Evolutionary conservation across 768 basidiomycete species (phyloP), one percentile per base, ranked within the genome.

Genomic region (Tulasnella sp.): DNA sequence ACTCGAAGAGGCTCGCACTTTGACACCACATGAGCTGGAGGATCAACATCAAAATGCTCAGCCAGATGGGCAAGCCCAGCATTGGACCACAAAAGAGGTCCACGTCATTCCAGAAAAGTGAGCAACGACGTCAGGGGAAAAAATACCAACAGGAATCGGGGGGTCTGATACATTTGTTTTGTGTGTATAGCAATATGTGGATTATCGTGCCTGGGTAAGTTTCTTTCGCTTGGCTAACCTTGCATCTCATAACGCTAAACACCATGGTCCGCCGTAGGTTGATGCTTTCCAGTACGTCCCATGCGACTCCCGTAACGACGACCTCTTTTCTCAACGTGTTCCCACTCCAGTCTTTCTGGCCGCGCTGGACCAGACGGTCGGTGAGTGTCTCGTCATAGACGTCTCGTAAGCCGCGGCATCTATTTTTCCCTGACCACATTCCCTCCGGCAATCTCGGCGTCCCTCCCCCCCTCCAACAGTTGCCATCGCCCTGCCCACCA

Each of bases 401-500:
- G 31, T 64, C 29, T 29, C 58, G 58, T 64, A 64, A 64, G 58
- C 58, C 15, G 25, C 58, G 58, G 58, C 58, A 64, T 5, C 22
- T 64, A 14, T 6, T 5, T 64, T 29, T 64, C 49, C 49, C 49
- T 49, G 38, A 72, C 70, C 37, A 29, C 25, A n/a, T n/a, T 25
- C 70, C 29, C 15, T 17, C 12, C 72, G 37, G 42, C 40, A 73
- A 36, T 54, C 14, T 54, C 58, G 58, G 72, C n/a, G n/a, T n/a
- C n/a, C n/a, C n/a, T 45, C 49, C n/a, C 25, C 31, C 12, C 14
- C 39, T 37, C 42, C 1, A 6, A 17, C 25, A 54, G 49, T 78
- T 72, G 45, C 39, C 22, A 92, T 91, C 7, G 91, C 91, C 22
- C 83, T 93, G 37, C 91, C 91, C 1, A 91, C 90, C 0, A 92